Evolutionary conservation across 495 filamentous ascomycete species (phyloP), one percentile per base, ranked within the genome.

Genomic region (Echria macrotheca): DNA sequence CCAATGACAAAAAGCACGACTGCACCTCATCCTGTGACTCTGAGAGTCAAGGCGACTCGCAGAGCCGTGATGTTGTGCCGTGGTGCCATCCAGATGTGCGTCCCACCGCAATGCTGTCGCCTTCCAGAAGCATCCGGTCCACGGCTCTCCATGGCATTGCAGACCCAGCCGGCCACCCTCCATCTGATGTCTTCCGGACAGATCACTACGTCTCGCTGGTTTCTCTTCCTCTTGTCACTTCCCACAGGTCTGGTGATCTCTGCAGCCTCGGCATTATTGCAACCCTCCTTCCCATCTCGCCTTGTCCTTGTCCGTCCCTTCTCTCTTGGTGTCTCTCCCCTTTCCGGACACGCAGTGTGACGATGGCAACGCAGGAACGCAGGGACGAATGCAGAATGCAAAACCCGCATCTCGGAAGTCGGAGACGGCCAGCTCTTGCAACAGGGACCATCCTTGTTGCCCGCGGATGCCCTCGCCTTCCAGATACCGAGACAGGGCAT

Each of bases 241-340:
- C n/a, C n/a, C n/a, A n/a, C n/a, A 25, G 49, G 45, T 55, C 22
- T 51, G 57, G 46, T 47, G 53, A 54, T 56, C 53, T 54, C 38
- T 60, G 47, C 53, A 46, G 31, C 22, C n/a, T 44, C 42, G 25
- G 41, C 57, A 47, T 55, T 40, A 35, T 37, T 39, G 44, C 19
- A 43, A 43, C 42, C 46, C 43, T 50, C 44, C 38, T 31, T 44
- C 43, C 15, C 21, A n/a, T 14, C 21, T 39, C 22, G 11, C 42
- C 38, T 50, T 23, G 31, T 37, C 7, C 18, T 47, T 24, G 12
- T 21, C 23, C 35, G 14, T 28, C 21, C 12, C 36, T 40, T 38
- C 8, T 33, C 25, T 21, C 4, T 42, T 28, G 14, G 8, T 42
- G 31, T 38, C 8, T 33, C 25, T 21, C 4, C 35, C 6, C 28